phyloP scores from a whole-genome alignment of 352 stramenopile genomes.

The Phytophthora cajani region DNA sequence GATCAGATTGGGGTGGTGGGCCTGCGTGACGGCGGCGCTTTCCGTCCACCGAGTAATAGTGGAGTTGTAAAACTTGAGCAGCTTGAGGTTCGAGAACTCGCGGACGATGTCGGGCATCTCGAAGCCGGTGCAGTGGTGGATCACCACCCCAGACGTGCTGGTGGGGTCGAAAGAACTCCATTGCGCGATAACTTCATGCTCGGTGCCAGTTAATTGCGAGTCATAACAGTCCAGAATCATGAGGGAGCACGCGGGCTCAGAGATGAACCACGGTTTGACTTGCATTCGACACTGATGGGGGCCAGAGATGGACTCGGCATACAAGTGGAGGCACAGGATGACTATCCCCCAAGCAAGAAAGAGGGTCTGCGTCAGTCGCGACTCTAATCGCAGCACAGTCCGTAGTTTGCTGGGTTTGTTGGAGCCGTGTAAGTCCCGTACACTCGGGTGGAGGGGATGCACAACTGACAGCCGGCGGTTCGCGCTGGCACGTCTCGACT shows the following conservation, averaged over 20 bases:
- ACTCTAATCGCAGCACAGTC: not conserved
- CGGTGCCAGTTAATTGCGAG: constrained; percentile 3
- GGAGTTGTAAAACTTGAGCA: constrained; percentile 55
- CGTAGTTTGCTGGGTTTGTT: not conserved
- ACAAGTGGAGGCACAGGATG: constrained; percentile 32
- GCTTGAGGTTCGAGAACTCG: constrained; percentile 38
- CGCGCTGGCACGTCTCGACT: not conserved
- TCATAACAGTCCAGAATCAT: constrained; percentile 34
- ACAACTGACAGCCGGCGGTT: constrained; percentile 3
- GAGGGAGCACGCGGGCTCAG: constrained; percentile 29
- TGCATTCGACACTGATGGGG: constrained; percentile 29
- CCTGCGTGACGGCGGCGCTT: constrained; percentile 33
- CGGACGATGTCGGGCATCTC: constrained; percentile 38
- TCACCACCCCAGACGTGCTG: constrained; percentile 25
- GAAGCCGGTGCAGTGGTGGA: constrained; percentile 47
- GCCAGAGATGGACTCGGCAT: constrained; percentile 3
- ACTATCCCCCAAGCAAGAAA: constrained; percentile 32
- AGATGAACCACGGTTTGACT: constrained; percentile 38
- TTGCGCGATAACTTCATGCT: constrained; percentile 19
- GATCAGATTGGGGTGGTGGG: constrained; percentile 34
- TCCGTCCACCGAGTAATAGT: constrained; percentile 38
- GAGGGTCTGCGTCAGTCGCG: not conserved
- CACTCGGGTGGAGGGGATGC: not conserved
- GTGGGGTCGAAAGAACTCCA: constrained; percentile 17
- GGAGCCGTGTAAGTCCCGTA: not conserved